Percentiles rank a stretch among this genome's conserved stretches.
Conservation (phyloP, 345 rosid species). For the Lenwebbia sp. region DNA sequence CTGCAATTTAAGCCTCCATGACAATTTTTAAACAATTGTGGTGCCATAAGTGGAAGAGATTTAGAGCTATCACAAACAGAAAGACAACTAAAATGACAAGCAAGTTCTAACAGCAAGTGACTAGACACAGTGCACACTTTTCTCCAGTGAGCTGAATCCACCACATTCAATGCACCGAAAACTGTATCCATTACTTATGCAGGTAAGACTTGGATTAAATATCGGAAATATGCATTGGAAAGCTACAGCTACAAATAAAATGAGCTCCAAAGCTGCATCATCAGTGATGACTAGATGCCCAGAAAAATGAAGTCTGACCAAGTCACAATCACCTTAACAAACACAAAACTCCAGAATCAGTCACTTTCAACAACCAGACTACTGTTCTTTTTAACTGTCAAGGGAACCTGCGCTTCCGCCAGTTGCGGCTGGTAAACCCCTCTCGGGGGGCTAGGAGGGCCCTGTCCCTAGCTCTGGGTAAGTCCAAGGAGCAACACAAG, state of each 20-base stretch:
- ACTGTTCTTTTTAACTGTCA: too few species aligned
- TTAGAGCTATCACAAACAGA: background rate
- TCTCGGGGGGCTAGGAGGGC: background rate
- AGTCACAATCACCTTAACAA: background rate
- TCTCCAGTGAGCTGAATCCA: background rate
- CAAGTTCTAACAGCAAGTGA: background rate
- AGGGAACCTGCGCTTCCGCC: background rate
- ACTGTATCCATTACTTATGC: background rate
- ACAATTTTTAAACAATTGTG: background rate
- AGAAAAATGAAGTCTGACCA: background rate
- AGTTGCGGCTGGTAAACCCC: background rate
- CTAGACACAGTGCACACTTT: background rate
- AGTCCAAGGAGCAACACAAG: background rate
- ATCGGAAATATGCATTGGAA: background rate
- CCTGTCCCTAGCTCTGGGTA: background rate
- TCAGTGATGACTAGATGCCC: background rate
- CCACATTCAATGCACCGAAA: background rate
- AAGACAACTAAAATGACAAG: background rate
- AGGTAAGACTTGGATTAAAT: background rate
- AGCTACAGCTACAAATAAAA: background rate
- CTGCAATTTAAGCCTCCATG: background rate
- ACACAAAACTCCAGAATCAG: background rate
- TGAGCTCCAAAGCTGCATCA: background rate
- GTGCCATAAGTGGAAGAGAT: background rate
- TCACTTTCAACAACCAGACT: background rate